Conservation (phyloP, 148 eudicot species). For the Limonium bicolor region DNA sequence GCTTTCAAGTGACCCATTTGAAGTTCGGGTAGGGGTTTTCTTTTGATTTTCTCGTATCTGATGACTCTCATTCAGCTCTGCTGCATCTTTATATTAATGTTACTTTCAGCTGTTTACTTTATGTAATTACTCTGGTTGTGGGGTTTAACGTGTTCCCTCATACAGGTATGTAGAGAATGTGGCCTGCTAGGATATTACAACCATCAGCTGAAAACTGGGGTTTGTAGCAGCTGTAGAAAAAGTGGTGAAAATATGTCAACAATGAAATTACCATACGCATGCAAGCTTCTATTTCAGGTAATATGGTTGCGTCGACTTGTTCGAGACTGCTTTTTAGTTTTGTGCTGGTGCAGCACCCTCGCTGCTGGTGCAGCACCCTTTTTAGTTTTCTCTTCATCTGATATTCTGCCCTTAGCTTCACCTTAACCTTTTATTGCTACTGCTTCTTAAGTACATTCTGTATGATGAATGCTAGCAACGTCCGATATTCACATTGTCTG, state of each 20-base stretch:
- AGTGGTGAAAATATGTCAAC: constrained; percentile 55
- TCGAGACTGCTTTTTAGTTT: not conserved
- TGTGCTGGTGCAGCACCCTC: not conserved
- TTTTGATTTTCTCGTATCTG: too few relatives aligned
- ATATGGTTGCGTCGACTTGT: too few relatives aligned
- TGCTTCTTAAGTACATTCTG: not conserved
- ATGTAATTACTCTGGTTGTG: not conserved
- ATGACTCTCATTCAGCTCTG: not conserved
- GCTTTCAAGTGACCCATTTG: constrained; percentile 90
- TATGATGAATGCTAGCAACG: not conserved
- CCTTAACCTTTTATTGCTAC: not conserved
- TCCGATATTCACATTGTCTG: not conserved
- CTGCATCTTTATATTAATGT: not conserved
- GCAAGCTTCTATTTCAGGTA: constrained; percentile 94
- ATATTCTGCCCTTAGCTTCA: not conserved
- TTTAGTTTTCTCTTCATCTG: not conserved
- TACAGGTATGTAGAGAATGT: constrained; percentile 73
- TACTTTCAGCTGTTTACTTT: too few relatives aligned
- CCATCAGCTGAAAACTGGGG: constrained; percentile 47
- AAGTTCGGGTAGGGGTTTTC: constrained; percentile 50
- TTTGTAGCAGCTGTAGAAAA: constrained; percentile 55
- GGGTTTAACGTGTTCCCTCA: not conserved
- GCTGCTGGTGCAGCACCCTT: not conserved
- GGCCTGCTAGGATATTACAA: constrained; percentile 79
- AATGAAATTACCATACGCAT: constrained; percentile 88